Evolutionary conservation across 352 stramenopile genomes (phyloP).

Genomic region (Phytophthora pseudosyringae): DNA sequence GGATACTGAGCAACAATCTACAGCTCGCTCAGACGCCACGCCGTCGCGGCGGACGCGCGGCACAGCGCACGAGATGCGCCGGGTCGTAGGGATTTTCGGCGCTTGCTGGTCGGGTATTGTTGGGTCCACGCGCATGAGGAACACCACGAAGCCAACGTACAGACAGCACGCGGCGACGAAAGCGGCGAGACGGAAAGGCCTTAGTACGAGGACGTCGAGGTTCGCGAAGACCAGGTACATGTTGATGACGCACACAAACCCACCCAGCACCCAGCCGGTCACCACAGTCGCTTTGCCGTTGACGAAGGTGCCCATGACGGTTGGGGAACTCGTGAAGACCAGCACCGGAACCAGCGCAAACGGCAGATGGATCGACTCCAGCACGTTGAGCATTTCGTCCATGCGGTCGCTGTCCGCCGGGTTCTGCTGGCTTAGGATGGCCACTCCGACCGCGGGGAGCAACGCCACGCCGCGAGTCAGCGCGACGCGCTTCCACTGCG

Average conservation of each 20-base stretch:
- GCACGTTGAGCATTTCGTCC: slow-evolving; percentile 92
- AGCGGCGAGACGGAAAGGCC: slow-evolving; percentile 31
- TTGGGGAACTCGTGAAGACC: slow-evolving; percentile 80
- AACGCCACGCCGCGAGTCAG: slow-evolving; percentile 93
- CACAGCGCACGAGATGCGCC: not conserved
- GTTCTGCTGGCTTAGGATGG: slow-evolving; percentile 83
- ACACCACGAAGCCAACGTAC: slow-evolving; percentile 77
- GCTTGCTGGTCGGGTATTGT: not conserved
- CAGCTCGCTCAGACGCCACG: not conserved
- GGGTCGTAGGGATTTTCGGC: not conserved
- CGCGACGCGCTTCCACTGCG: slow-evolving; percentile 76
- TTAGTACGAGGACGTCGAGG: slow-evolving; percentile 53
- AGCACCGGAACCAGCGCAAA: slow-evolving; percentile 83
- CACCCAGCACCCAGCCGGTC: slow-evolving; percentile 58
- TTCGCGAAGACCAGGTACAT: slow-evolving; percentile 76
- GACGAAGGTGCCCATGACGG: slow-evolving; percentile 81
- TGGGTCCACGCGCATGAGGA: slow-evolving; percentile 30
- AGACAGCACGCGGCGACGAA: slow-evolving; percentile 39
- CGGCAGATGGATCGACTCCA: slow-evolving; percentile 92
- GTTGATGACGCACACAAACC: slow-evolving; percentile 79
- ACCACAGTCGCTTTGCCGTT: slow-evolving; percentile 52
- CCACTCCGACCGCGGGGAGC: slow-evolving; percentile 83
- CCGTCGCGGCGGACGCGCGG: not conserved
- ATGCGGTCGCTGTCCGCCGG: slow-evolving; percentile 82
- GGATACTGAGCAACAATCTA: not conserved